These are phyloP conservation scores for Microthlaspi erraticum DNA, from an alignment of 345 rosid genomes.

Conservation along the genomic window DNA sequence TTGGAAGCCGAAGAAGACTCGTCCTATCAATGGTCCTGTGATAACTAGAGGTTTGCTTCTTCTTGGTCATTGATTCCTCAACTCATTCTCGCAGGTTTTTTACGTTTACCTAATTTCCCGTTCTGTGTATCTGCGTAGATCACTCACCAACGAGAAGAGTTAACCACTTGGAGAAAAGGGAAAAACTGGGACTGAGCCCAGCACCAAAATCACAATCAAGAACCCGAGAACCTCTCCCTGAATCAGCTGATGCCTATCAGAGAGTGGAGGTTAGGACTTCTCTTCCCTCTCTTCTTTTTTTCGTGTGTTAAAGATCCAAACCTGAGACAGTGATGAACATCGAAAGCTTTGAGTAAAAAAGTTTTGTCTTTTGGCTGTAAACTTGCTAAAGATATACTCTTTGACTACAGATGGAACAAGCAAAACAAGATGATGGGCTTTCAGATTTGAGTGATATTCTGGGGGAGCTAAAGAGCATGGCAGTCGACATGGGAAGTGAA, in stretches of 20 bases:
- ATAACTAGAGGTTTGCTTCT: slow-evolving; percentile 63
- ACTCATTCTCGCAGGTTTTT: background rate
- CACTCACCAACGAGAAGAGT: slow-evolving; percentile 61
- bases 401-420: slow-evolving; percentile 66
- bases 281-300: slow-evolving; percentile 12
- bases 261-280: slow-evolving; percentile 73
- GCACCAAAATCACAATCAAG: slow-evolving; percentile 56
- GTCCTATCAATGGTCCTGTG: slow-evolving; percentile 67
- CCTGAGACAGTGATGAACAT: slow-evolving; percentile 4
- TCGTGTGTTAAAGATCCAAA: slow-evolving; percentile 12
- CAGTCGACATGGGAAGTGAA: slow-evolving; percentile 90
- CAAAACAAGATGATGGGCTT: slow-evolving; percentile 87
- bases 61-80: slow-evolving; percentile 16
- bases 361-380: too few species aligned
- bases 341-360: too few species aligned
- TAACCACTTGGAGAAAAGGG: slow-evolving; percentile 76
- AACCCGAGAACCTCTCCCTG: slow-evolving; percentile 51
- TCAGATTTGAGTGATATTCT: slow-evolving; percentile 77
- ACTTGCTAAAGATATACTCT: too few species aligned
- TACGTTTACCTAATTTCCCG: background rate
- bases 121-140: slow-evolving; percentile 47
- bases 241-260: slow-evolving; percentile 69
- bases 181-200: slow-evolving; percentile 76
- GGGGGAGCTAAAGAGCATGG: slow-evolving; percentile 89
- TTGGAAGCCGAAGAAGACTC: slow-evolving; percentile 95